phyloP scores from a whole-genome alignment of 495 filamentous ascomycete species.

The Hypoxylon subgilvum region DNA sequence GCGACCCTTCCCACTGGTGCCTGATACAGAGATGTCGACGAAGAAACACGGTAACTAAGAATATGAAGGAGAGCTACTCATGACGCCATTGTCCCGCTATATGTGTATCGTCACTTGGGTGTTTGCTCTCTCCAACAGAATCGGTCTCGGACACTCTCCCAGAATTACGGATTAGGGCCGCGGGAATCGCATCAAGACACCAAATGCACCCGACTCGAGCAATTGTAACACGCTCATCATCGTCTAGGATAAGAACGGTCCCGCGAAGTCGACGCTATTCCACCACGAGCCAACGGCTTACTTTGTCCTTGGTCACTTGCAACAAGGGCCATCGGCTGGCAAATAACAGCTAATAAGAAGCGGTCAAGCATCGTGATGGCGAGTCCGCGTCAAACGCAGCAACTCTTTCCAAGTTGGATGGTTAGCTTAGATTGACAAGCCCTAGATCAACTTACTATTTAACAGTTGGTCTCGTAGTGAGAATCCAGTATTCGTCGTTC shows the following conservation, averaged over 20 bases:
- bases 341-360: background rate
- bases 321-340: background rate
- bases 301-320: background rate
- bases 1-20: background rate
- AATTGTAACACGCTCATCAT: slow-evolving; percentile 4
- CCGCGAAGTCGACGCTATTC: slow-evolving; percentile 1
- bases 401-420: background rate
- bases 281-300: slow-evolving; percentile 4
- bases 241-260: background rate
- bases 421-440: background rate
- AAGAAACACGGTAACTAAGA: too few species aligned
- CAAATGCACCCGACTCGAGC: slow-evolving; percentile 16
- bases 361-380: background rate
- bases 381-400: background rate
- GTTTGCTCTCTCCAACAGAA: background rate
- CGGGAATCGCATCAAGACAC: slow-evolving; percentile 2
- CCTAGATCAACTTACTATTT: too few species aligned
- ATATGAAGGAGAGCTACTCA: too few species aligned
- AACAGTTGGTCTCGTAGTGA: too few species aligned
- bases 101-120: background rate
- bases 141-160: background rate
- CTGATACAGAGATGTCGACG: too few species aligned
- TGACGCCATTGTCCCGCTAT: background rate
- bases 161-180: background rate
- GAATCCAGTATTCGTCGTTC: too few species aligned